Base-by-base conservation (phyloP, 2,329 filamentous ascomycete species). In the Penicillium sp. region DNA sequence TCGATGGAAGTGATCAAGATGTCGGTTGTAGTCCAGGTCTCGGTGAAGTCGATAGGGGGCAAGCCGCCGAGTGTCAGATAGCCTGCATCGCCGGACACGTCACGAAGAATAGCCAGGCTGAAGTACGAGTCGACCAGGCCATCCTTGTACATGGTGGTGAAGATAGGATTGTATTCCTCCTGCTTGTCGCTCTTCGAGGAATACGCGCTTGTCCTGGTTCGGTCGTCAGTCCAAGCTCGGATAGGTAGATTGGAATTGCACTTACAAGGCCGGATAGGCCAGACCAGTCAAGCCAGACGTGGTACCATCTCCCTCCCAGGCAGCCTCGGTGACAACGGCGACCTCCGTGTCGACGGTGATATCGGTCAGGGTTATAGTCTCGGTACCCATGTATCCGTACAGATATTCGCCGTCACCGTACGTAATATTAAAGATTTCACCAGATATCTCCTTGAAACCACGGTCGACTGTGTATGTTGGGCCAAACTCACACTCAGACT, bases 391-490 rank as follows among this genome's bases (percentile, higher is more conserved):
- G 20, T 55, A 44, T 5, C 63, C 63, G n/a, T 42, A 53, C 14
- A 57, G 50, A 5, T 60, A 54, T 24, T 57, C 48, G 6, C 65
- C 63, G 16, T 63, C 65, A 33, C 58, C 64, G 48, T 67, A 67
- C 11, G 47, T 45, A 22, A 64, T 61, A 1, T 57, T 47, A 40
- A 66, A 61, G 9, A 51, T 43, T 41, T 66, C 63, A 8, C 56
- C 48, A 13, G 50, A 30, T 47, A 67, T 63, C 28, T 45, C n/a
- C 9, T 40, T 10, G 43, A 62, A 61, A 10, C 52, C 50, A 14
- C 38, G 42, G n/a, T 49, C 49, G 22, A 46, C 43, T 2, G 44
- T 45, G 36, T 66, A 67, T 20, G 55, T 50, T 4, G 48, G 18
- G 11, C 56, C 61, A 35, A 63, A 67, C 1, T 40, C 47, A 41